Base-by-base conservation (phyloP, 306 rosid genomes). In the Arachis stenosperma region DNA sequence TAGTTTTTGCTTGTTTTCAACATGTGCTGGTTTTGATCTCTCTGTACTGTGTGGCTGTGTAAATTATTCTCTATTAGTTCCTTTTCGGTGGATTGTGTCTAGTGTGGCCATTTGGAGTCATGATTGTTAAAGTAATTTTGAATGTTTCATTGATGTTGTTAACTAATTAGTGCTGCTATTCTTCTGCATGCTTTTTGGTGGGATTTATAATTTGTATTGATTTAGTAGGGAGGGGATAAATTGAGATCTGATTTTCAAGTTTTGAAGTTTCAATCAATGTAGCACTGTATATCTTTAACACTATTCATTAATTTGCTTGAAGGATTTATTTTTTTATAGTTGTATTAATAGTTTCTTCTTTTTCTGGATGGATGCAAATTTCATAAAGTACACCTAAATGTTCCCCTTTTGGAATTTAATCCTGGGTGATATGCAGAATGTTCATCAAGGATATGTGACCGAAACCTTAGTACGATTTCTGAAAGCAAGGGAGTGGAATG, bases 401-500 rank as follows among this genome's bases (percentile, higher is more conserved):
- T 43, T 67, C 51, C n/a, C 57, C 46, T 40, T 52, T 61, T 46
- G 72, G 64, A 7, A 59, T 65, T 70, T 50, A 47, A 27, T 40
- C 59, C 48, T n/a, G 42, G 42, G 50, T 75, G 67, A 67, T 74
- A 71, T 76, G 70, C 85, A 93, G 98, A 88, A 89, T 88, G 88
- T 93, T 76, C 98, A 93, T 85, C 94, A 89, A 85, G 97, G 97
- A 64, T 71, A 78, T 67, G 39, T 75, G 58, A 55, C 80, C 9
- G 97, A 93, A 79, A 90, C 90, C 51, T 74, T 89, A 54, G 51
- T 36, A 13, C 90, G 99, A n/a, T 94, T 94, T 75, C 90, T 94
- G n/a, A 94, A 81, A 82, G 99, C 99, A 57, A 90, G 99, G 79
- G 98, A 90, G 12, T 80, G 89, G 84, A 87, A 93, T 78, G 92